Evolutionary conservation across 108 stramenopile genomes (phyloP).

Genomic region (Conticribra weissflogii): DNA sequence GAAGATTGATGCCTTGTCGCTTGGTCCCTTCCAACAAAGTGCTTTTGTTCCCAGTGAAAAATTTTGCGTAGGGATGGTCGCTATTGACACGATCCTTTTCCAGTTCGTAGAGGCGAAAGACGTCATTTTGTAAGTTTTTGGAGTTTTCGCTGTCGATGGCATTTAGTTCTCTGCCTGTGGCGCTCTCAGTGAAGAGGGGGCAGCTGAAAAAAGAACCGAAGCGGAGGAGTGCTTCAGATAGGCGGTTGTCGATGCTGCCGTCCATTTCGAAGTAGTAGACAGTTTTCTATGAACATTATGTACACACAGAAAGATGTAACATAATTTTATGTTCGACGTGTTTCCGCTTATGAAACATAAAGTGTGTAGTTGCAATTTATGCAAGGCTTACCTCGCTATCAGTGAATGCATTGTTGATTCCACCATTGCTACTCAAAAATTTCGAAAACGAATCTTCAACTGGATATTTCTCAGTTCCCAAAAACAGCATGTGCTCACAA

Average conservation of each 20-base stretch:
- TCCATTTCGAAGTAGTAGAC: constrained; percentile 93
- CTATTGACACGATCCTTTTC: constrained; percentile 84
- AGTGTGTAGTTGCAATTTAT: not conserved
- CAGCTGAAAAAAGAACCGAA: constrained; percentile 93
- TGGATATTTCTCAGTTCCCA: constrained; percentile 89
- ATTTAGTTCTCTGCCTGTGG: constrained; percentile 90
- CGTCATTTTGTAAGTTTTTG: constrained; percentile 92
- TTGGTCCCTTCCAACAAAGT: constrained; percentile 78
- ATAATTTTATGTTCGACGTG: too few relatives aligned
- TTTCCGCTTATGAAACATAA: not conserved
- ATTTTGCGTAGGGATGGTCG: constrained; percentile 90
- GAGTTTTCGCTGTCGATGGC: constrained; percentile 95
- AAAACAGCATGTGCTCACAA: constrained; percentile 86
- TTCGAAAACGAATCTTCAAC: constrained; percentile 78
- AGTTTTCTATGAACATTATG: constrained; percentile 72
- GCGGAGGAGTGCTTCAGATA: constrained; percentile 80
- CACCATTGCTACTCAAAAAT: constrained; percentile 81
- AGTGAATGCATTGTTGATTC: constrained; percentile 89
- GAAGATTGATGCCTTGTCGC: constrained; percentile 71
- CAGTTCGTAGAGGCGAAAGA: constrained; percentile 87
- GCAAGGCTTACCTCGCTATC: constrained; percentile 60
- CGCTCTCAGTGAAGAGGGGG: constrained; percentile 85
- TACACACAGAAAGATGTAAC: too few relatives aligned
- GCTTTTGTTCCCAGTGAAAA: constrained; percentile 93
- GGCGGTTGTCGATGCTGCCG: constrained; percentile 58